Percentiles rank a stretch among this genome's conserved stretches.
Conservation (phyloP, 306 rosid species). For the Prosopis cineraria region DNA sequence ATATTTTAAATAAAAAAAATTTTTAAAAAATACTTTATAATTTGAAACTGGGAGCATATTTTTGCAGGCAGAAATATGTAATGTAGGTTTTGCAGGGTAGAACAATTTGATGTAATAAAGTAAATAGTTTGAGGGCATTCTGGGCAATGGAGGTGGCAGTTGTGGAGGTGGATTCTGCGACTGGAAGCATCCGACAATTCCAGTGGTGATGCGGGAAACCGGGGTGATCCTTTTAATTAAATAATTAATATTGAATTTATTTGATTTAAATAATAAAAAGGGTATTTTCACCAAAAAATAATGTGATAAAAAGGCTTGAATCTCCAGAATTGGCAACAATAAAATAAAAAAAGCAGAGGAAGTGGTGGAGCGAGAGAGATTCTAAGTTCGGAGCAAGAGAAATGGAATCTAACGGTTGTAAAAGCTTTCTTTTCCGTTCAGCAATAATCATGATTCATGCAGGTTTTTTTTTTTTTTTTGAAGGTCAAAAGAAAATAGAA, state of each 20-base stretch:
- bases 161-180: slow-evolving; percentile 52
- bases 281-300: too few relatives aligned
- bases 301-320: slow-evolving; percentile 43
- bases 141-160: neutral
- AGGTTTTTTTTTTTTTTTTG: too few relatives aligned
- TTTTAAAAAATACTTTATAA: too few relatives aligned
- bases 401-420: slow-evolving; percentile 69
- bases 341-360: slow-evolving; percentile 22
- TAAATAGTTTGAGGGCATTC: neutral
- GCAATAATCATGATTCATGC: too few relatives aligned
- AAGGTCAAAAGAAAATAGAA: slow-evolving; percentile 33
- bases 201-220: slow-evolving; percentile 61
- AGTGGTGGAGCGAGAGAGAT: slow-evolving; percentile 54
- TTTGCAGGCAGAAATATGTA: neutral
- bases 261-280: neutral
- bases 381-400: slow-evolving; percentile 60
- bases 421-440: slow-evolving; percentile 47
- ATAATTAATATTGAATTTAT: neutral
- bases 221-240: slow-evolving; percentile 53
- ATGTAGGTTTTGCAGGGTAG: neutral
- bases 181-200: slow-evolving; percentile 70
- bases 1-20: too few relatives aligned
- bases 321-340: slow-evolving; percentile 26
- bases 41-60: too few relatives aligned
- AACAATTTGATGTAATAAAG: neutral